A percentile compares a stretch with the other conserved stretches of the same genome.
Conservation (phyloP, 2,329 filamentous ascomycete species). For the Coniochaeta ligniaria region DNA sequence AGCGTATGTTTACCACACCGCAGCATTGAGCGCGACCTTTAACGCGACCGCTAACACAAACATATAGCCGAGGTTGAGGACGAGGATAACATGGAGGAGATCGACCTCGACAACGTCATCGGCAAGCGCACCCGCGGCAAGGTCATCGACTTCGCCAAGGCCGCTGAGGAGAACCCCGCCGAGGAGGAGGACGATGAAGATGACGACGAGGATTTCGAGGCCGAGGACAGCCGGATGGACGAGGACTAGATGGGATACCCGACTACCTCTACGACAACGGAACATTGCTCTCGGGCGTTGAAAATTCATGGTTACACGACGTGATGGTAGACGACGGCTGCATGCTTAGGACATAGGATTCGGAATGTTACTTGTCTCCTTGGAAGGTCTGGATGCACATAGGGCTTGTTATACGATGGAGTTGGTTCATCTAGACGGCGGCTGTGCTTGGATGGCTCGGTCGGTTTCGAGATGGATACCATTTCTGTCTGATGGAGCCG, state of each 20-base stretch:
- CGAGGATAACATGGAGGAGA: constrained; percentile 80
- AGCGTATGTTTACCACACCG: constrained; percentile 14
- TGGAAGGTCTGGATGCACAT: background rate
- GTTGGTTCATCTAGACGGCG: background rate
- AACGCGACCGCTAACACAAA: constrained; percentile 9
- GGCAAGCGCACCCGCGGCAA: constrained; percentile 85
- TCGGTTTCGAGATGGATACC: background rate
- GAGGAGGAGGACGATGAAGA: constrained; percentile 78
- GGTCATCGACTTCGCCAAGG: constrained; percentile 88
- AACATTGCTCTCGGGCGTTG: background rate
- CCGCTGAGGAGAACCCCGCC: constrained; percentile 67
- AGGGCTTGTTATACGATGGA: background rate
- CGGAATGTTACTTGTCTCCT: background rate
- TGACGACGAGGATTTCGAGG: constrained; percentile 58
- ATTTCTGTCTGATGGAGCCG: background rate
- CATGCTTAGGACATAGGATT: background rate
- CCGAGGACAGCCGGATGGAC: constrained; percentile 66
- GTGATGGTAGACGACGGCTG: constrained; percentile 4
- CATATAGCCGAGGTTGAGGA: constrained; percentile 60
- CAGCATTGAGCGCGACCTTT: background rate
- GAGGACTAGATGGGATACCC: constrained; percentile 41
- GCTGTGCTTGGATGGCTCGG: background rate
- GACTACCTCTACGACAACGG: background rate
- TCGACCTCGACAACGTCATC: constrained; percentile 86
- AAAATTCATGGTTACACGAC: constrained; percentile 5